Evolutionary conservation across 2,329 filamentous ascomycete genomes (phyloP), one percentile per base, ranked within the genome.

Genomic region (Domatiomyces globalis): DNA sequence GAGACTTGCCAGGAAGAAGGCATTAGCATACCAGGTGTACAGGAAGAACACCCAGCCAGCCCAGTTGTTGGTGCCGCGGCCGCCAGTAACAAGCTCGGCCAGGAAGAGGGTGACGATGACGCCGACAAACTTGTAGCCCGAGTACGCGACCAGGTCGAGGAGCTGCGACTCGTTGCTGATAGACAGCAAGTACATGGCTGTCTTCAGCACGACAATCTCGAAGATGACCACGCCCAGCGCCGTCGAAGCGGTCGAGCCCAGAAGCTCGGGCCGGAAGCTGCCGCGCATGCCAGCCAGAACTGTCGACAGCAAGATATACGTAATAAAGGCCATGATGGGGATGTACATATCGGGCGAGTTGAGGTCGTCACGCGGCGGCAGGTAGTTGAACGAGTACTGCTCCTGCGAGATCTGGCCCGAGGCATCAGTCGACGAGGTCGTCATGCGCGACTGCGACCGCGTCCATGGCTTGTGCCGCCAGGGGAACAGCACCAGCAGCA

Each of bases 331-430:
- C 92, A 98, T 98, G 63, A 94, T 84, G 53, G 89, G 89, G 62
- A 98, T 98, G 72, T 98, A 98, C 89, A 98, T 96, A 70, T 98
- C 92, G 15, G 94, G 92, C 58, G 87, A 94, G 71, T 98, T 98
- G 68, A 96, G 76, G 65, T 98, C 92, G 67, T 98, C 90, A 58
- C 92, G 79, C 1, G 92, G 92, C 4, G 92, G 87, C 6, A 95
- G 77, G 69, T 92, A 98, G 64, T 69, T 71, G 51, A 70, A 73
- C 27, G 67, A 70, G 57, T 73, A 72, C 59, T 72, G 66, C 63
- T 71, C 65, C 66, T 73, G 79, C 8, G 20, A 27, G 64, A 78
- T 80, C 51, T 81, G 79, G 18, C 83, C 81, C 51, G 82, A 77
- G 4, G 68, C 66, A 4, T 66, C 65, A 15, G 69, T 62, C 2